These are phyloP conservation scores for Penicillium sp. DNA, from an alignment of 2,329 filamentous ascomycete genomes.

Conservation along the genomic window DNA sequence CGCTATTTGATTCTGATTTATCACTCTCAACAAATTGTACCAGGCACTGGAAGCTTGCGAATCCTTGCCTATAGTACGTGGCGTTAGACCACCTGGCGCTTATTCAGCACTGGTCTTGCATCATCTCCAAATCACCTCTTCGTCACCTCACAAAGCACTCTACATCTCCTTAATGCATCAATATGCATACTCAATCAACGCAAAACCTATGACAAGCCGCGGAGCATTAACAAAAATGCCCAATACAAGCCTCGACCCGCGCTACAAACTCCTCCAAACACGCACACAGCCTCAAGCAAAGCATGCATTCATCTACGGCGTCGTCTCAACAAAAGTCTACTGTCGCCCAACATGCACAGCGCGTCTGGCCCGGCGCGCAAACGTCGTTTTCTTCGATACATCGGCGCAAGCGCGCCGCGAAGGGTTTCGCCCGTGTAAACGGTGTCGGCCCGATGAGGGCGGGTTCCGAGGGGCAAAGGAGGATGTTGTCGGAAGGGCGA, in stretches of 20 bases:
- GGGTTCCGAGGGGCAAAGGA: constrained; percentile 18
- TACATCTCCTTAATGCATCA: too few relatives aligned
- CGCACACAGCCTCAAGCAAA: neutral
- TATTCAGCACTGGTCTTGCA: too few relatives aligned
- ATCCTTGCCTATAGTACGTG: too few relatives aligned
- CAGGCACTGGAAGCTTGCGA: too few relatives aligned
- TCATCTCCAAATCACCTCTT: too few relatives aligned
- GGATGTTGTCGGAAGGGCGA: neutral
- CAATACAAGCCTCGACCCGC: neutral
- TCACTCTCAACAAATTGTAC: too few relatives aligned
- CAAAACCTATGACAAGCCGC: neutral
- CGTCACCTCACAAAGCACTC: too few relatives aligned
- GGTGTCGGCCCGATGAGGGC: constrained; percentile 38
- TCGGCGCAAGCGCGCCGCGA: neutral
- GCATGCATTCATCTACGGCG: neutral
- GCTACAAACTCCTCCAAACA: neutral
- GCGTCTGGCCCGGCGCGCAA: neutral
- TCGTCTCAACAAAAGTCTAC: neutral
- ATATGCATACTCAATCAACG: neutral
- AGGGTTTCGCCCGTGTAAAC: neutral
- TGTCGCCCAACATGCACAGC: neutral
- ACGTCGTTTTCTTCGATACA: neutral
- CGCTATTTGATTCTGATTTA: too few relatives aligned
- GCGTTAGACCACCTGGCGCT: too few relatives aligned
- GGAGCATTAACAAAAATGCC: neutral